A percentile compares a stretch with the other conserved stretches of the same genome.
These are phyloP conservation scores for Aphanomyces invadans DNA, from an alignment of 352 stramenopile species.

Conservation along the genomic window DNA sequence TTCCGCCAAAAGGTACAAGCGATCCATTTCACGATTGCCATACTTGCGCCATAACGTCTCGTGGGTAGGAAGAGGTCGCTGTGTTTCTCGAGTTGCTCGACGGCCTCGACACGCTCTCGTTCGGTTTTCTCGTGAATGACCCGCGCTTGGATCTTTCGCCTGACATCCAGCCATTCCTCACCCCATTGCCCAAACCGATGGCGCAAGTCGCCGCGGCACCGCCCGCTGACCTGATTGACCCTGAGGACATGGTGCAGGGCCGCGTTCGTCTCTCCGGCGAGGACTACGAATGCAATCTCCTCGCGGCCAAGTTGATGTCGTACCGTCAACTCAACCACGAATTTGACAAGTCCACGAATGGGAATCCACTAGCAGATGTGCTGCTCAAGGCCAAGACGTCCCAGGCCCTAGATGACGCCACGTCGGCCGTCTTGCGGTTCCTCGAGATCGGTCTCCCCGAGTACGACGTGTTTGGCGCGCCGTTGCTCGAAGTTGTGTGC, in stretches of 20 bases:
- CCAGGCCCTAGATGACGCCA: conserved; percentile 62
- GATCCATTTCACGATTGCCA: background rate
- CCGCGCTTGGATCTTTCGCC: conserved; percentile 49
- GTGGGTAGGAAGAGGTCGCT: conserved; percentile 45
- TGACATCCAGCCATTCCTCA: conserved; percentile 67
- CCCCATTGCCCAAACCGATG: conserved; percentile 40
- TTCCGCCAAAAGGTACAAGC: conserved; percentile 47
- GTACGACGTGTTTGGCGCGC: conserved; percentile 74
- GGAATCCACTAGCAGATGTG: conserved; percentile 66
- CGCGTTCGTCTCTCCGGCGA: conserved; percentile 60
- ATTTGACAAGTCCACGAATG: conserved; percentile 65
- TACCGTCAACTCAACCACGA: conserved; percentile 60
- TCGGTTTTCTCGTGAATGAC: conserved; percentile 76
- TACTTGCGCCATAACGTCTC: background rate
- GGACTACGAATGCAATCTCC: conserved; percentile 51
- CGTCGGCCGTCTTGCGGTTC: conserved; percentile 64
- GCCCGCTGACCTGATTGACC: conserved; percentile 65
- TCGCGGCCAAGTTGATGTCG: conserved; percentile 68
- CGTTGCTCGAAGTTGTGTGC: conserved; percentile 66
- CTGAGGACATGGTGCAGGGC: conserved; percentile 72
- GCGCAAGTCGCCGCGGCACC: conserved; percentile 12
- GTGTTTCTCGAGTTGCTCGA: conserved; percentile 64
- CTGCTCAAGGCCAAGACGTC: conserved; percentile 48
- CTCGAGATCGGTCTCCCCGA: conserved; percentile 77
- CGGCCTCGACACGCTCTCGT: conserved; percentile 56